phyloP scores from a whole-genome alignment of 108 stramenopile species.

The Nitzschia inconspicua region DNA sequence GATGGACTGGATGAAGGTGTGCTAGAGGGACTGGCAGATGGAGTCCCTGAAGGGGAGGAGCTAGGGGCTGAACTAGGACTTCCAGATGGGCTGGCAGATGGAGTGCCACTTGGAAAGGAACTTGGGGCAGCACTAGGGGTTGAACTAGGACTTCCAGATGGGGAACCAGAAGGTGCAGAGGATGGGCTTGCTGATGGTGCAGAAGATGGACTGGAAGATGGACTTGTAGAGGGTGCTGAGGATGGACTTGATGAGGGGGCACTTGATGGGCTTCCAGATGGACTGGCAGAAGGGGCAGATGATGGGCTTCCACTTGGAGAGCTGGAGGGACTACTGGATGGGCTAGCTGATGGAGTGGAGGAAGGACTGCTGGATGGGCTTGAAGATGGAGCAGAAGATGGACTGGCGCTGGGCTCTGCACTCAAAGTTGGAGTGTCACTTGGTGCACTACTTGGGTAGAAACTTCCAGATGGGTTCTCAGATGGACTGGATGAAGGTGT shows the following conservation, averaged over 20 bases:
- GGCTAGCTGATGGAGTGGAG: background rate
- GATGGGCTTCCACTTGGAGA: slow-evolving; percentile 12
- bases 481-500: no score
- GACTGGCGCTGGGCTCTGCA: background rate
- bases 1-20: no score
- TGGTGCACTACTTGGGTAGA: slow-evolving; percentile 1
- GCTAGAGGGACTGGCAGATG: background rate
- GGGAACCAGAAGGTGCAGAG: no score
- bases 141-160: no score
- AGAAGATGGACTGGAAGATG: no score
- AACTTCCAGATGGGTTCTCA: background rate
- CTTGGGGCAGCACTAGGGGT: no score
- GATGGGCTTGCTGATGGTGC: no score
- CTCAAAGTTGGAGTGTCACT: slow-evolving; percentile 13
- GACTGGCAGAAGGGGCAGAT: slow-evolving; percentile 3
- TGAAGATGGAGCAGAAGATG: background rate
- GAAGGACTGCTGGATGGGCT: background rate
- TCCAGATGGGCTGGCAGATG: background rate
- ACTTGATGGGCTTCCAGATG: background rate
- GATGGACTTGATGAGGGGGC: background rate
- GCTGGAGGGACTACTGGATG: background rate
- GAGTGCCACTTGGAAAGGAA: background rate
- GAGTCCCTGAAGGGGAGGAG: slow-evolving; percentile 5
- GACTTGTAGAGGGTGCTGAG: background rate
- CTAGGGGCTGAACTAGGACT: slow-evolving; percentile 15